Evolutionary conservation across 208 protist genomes (phyloP).

Genomic region (Balamuthia mandrillaris): DNA sequence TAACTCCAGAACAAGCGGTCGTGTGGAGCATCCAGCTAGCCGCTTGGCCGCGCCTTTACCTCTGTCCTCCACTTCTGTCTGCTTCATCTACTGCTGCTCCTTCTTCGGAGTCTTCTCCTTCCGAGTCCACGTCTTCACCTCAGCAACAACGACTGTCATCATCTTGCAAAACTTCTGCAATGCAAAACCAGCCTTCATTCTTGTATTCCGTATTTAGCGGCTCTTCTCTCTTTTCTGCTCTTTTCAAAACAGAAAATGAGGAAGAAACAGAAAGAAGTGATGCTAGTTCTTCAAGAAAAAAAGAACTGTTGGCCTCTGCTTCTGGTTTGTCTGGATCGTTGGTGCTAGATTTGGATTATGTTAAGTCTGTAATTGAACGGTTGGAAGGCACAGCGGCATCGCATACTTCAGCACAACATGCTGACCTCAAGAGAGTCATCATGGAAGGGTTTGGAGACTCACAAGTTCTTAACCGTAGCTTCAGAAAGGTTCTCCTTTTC

Average conservation of each 20-base stretch:
- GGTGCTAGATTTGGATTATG: too few relatives aligned
- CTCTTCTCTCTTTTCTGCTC: constrained; percentile 1
- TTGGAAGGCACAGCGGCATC: too few relatives aligned
- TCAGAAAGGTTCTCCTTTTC: background rate
- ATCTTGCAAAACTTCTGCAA: background rate
- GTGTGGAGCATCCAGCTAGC: constrained; percentile 32
- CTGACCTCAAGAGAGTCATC: constrained; percentile 18
- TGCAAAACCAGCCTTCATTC: background rate
- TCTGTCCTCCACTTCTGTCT: background rate
- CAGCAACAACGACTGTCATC: background rate
- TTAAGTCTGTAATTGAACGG: too few relatives aligned
- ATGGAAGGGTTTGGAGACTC: constrained; percentile 12
- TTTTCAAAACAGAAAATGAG: too few relatives aligned
- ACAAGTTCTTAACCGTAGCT: constrained; percentile 26
- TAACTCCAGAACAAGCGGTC: constrained; percentile 17
- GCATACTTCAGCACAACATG: background rate
- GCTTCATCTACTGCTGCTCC: background rate
- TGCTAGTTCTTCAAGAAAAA: background rate
- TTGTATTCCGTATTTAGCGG: constrained; percentile 14
- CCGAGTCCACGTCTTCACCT: background rate
- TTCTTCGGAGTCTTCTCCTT: background rate
- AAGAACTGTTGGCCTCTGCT: background rate
- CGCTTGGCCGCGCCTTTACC: background rate
- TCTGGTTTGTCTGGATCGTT: background rate
- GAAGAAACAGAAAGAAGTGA: too few relatives aligned